Percentiles rank a stretch among this genome's conserved stretches.
Conservation (phyloP, 176 grass and related monocot genomes). For the Oryza rufipogon region DNA sequence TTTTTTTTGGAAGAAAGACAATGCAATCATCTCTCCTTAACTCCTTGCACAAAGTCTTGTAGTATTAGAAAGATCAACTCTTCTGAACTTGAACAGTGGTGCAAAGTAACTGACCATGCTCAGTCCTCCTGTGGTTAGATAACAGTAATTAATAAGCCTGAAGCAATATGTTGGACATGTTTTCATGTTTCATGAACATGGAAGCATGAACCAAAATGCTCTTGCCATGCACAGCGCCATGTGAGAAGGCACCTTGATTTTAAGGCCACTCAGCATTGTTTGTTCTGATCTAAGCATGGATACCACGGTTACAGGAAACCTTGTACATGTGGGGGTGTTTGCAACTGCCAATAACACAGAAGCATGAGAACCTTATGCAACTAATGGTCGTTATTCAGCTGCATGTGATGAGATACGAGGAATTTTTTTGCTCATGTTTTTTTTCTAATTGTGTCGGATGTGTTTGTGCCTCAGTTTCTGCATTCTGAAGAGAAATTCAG, state of each 20-base stretch:
- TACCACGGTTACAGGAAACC: constrained; percentile 24
- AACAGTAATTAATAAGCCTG: neutral
- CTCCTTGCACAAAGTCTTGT: too few relatives aligned
- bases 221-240: constrained; percentile 31
- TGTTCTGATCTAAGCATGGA: constrained; percentile 23
- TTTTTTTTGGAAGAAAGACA: too few relatives aligned
- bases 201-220: constrained; percentile 14
- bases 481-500: constrained; percentile 23
- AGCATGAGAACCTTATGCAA: constrained; percentile 13
- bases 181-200: constrained; percentile 22
- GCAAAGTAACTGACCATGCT: neutral
- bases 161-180: neutral
- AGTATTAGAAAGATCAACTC: neutral
- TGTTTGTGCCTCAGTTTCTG: neutral
- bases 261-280: constrained; percentile 20
- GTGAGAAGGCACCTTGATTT: constrained; percentile 38
- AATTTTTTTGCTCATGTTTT: constrained; percentile 26
- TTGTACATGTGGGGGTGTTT: constrained; percentile 42
- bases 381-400: neutral
- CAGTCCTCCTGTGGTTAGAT: neutral
- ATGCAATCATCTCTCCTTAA: too few relatives aligned
- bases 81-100: neutral
- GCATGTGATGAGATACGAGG: constrained; percentile 40
- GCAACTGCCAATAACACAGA: constrained; percentile 7
- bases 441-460: neutral